Percentiles rank a stretch among this genome's conserved stretches.
These are phyloP conservation scores for Suillus fuscotomentosus DNA, from an alignment of 768 basidiomycete species.

Conservation along the genomic window DNA sequence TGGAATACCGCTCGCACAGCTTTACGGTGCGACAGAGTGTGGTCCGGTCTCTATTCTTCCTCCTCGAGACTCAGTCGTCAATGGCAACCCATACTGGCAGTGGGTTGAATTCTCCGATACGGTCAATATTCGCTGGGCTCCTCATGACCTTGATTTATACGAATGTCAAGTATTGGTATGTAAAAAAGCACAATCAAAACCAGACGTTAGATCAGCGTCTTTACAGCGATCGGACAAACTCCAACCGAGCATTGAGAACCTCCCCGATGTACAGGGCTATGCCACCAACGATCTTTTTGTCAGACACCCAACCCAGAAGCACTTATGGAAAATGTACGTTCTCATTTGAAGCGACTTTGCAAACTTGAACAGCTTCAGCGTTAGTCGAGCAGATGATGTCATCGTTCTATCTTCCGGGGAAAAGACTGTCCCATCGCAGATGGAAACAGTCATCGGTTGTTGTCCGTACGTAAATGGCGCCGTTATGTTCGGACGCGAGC, in stretches of 20 bases:
- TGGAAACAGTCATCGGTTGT: constrained; percentile 14
- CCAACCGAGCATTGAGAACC: constrained; percentile 22
- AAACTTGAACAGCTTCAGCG: constrained; percentile 16
- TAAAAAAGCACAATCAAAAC: not conserved
- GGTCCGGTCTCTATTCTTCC: constrained; percentile 20
- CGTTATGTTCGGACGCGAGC: constrained; percentile 29
- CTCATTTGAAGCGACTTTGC: not conserved
- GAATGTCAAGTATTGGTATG: constrained; percentile 33
- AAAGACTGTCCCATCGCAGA: constrained; percentile 30
- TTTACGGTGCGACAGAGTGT: constrained; percentile 39
- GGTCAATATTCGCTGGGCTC: constrained; percentile 11
- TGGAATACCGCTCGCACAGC: constrained; percentile 28
- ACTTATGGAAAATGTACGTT: constrained; percentile 40
- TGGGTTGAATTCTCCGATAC: constrained; percentile 9
- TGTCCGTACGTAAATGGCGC: constrained; percentile 17
- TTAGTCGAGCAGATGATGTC: constrained; percentile 34
- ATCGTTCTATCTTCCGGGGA: constrained; percentile 27
- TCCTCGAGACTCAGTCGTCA: constrained; percentile 24
- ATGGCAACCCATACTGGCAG: constrained; percentile 7
- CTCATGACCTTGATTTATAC: constrained; percentile 33
- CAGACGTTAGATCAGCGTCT: not conserved
- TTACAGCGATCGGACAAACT: not conserved
- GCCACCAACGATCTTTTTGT: constrained; percentile 42
- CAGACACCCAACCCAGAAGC: constrained; percentile 37
- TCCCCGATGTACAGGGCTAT: constrained; percentile 35